Conservation (phyloP, 345 rosid genomes). For the Populus ilicifolia region DNA sequence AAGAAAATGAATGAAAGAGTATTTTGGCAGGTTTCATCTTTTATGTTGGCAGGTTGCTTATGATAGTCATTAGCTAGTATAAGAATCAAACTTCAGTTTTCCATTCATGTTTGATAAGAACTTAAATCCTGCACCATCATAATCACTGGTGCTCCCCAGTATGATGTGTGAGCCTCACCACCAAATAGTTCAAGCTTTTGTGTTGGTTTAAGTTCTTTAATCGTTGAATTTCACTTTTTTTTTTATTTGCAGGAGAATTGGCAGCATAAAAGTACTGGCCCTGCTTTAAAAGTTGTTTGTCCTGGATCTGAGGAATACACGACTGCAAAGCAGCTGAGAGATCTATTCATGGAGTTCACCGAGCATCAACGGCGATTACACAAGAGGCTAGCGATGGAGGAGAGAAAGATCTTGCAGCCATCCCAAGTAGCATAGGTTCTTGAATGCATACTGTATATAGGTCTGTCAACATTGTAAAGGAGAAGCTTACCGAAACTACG, state of each 20-base stretch:
- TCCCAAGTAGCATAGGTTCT: not conserved
- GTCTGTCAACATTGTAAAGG: not conserved
- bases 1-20: too few relatives aligned
- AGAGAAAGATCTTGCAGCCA: slow-evolving; percentile 16
- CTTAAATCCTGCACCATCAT: too few relatives aligned
- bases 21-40: too few relatives aligned
- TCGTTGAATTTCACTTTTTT: not conserved
- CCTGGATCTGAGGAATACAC: slow-evolving; percentile 31
- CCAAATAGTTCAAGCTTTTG: not conserved
- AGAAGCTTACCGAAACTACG: not conserved
- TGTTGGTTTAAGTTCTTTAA: not conserved
- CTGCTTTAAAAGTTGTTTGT: slow-evolving; percentile 30
- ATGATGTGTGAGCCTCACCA: not conserved
- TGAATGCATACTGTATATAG: not conserved
- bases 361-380: slow-evolving; percentile 29
- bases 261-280: not conserved
- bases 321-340: slow-evolving; percentile 30
- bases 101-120: too few relatives aligned
- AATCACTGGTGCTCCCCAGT: too few relatives aligned
- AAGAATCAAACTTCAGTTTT: too few relatives aligned
- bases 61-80: too few relatives aligned
- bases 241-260: slow-evolving; percentile 15
- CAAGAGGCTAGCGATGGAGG: slow-evolving; percentile 23
- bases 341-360: slow-evolving; percentile 31
- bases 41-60: too few relatives aligned